These are phyloP conservation scores for Cucumis cinereus DNA, from an alignment of 306 rosid species.

Conservation along the genomic window DNA sequence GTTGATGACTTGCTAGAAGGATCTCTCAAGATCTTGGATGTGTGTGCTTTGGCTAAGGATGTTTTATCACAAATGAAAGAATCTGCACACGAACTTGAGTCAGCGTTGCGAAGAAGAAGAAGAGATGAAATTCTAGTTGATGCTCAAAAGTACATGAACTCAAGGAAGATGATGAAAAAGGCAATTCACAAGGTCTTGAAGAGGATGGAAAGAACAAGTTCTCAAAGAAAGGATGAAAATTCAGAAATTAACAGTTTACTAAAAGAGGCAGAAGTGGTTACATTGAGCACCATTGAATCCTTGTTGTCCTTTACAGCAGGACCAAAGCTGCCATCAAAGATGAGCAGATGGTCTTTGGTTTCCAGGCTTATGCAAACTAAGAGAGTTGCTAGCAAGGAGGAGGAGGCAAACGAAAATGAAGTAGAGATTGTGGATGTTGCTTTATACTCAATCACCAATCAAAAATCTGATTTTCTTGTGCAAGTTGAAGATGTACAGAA, in stretches of 20 bases:
- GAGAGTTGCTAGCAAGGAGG: background rate
- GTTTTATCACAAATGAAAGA: constrained; percentile 12
- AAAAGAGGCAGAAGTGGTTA: constrained; percentile 5
- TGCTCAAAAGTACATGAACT: background rate
- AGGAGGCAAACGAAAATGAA: background rate
- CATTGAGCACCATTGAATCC: background rate
- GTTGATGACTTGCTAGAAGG: constrained; percentile 8
- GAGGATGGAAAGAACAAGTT: background rate
- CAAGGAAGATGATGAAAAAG: constrained; percentile 13
- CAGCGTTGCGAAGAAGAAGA: constrained; percentile 1
- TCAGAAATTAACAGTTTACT: background rate
- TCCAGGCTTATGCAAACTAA: constrained; percentile 11
- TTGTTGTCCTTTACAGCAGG: constrained; percentile 8
- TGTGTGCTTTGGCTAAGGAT: constrained; percentile 9
- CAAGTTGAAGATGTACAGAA: background rate
- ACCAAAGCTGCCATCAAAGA: constrained; percentile 2
- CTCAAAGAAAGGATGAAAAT: background rate
- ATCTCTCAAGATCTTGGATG: constrained; percentile 15
- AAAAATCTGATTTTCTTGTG: background rate
- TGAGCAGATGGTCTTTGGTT: constrained; percentile 12
- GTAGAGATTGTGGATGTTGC: constrained; percentile 11
- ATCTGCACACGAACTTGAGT: constrained; percentile 9
- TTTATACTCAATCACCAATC: background rate
- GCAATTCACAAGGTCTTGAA: constrained; percentile 13
- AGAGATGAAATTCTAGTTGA: constrained; percentile 9